Evolutionary conservation across 1,284 basidiomycete species (phyloP).

Genomic region (Trichosporon faecale): DNA sequence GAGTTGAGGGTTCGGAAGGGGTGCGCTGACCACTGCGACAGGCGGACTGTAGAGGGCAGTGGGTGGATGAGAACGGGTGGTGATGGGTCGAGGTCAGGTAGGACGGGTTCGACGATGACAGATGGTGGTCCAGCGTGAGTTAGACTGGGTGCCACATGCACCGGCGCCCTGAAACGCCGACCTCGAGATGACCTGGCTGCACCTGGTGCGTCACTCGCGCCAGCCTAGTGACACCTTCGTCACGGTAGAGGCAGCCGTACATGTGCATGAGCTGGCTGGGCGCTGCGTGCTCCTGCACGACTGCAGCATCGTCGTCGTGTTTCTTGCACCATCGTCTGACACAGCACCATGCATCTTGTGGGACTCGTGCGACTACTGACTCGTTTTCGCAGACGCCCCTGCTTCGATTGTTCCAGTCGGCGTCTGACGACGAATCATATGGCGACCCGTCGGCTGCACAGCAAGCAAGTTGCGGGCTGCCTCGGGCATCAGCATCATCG

Average conservation of each 20-base stretch:
- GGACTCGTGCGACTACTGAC: not conserved
- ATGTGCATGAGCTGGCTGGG: not conserved
- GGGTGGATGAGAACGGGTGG: conserved; percentile 3
- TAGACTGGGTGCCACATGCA: not conserved
- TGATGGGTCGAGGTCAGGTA: conserved; percentile 9
- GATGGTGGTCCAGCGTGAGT: conserved; percentile 3
- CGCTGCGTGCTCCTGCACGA: not conserved
- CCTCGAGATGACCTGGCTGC: conserved; percentile 1
- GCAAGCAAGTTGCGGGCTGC: not conserved
- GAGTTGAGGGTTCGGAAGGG: not conserved
- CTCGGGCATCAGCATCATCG: not conserved
- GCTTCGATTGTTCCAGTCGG: not conserved
- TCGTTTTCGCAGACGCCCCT: not conserved
- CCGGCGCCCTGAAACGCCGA: conserved; percentile 4
- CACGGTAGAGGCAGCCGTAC: not conserved
- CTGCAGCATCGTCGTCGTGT: not conserved
- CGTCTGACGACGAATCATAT: not conserved
- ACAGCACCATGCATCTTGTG: not conserved
- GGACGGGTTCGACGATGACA: conserved; percentile 8
- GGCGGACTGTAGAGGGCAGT: conserved; percentile 7
- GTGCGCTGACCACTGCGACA: conserved; percentile 7
- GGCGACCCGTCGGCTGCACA: not conserved
- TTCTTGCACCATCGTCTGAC: not conserved
- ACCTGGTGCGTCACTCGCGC: conserved; percentile 17
- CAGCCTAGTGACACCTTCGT: not conserved